These are phyloP conservation scores for Backusella liffmaniae DNA, from an alignment of 192 early-diverging fungal species.

Conservation along the genomic window DNA sequence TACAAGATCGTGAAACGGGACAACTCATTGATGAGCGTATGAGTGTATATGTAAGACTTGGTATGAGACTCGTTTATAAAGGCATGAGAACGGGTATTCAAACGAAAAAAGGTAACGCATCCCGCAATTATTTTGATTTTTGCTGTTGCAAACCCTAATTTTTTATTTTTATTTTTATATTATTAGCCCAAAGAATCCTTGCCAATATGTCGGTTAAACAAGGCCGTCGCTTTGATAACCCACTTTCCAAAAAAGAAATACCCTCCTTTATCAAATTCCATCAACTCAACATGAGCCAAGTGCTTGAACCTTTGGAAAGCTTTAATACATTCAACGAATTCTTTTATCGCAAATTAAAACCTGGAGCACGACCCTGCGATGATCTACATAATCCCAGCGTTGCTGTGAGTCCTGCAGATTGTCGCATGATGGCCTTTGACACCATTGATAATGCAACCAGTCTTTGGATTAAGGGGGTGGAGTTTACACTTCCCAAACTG, in stretches of 20 bases:
- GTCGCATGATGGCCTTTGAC: slow-evolving; percentile 64
- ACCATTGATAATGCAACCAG: slow-evolving; percentile 62
- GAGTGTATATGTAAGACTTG: slow-evolving; percentile 72
- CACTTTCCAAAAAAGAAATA: slow-evolving; percentile 62
- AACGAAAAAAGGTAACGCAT: slow-evolving; percentile 33
- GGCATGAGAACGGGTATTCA: slow-evolving; percentile 49
- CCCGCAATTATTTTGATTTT: neutral
- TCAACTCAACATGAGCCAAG: slow-evolving; percentile 61
- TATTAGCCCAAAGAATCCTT: slow-evolving; percentile 40
- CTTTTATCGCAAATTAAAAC: slow-evolving; percentile 81
- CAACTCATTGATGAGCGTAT: slow-evolving; percentile 76
- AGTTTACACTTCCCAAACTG: slow-evolving; percentile 63
- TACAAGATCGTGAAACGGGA: slow-evolving; percentile 68
- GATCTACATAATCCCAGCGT: slow-evolving; percentile 50
- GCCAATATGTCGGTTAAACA: slow-evolving; percentile 62
- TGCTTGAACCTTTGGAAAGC: slow-evolving; percentile 62
- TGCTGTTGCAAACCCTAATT: neutral
- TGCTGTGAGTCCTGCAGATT: slow-evolving; percentile 74
- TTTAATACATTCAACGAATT: slow-evolving; percentile 85
- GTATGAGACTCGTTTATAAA: slow-evolving; percentile 78
- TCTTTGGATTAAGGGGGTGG: slow-evolving; percentile 81
- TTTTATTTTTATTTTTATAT: neutral
- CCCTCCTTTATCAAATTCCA: slow-evolving; percentile 73
- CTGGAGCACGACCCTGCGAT: slow-evolving; percentile 47
- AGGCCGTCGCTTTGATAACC: slow-evolving; percentile 69